Evolutionary conservation across 2,329 filamentous ascomycete genomes (phyloP), one percentile per base, ranked within the genome.

Genomic region (Rhynchosporium agropyri): DNA sequence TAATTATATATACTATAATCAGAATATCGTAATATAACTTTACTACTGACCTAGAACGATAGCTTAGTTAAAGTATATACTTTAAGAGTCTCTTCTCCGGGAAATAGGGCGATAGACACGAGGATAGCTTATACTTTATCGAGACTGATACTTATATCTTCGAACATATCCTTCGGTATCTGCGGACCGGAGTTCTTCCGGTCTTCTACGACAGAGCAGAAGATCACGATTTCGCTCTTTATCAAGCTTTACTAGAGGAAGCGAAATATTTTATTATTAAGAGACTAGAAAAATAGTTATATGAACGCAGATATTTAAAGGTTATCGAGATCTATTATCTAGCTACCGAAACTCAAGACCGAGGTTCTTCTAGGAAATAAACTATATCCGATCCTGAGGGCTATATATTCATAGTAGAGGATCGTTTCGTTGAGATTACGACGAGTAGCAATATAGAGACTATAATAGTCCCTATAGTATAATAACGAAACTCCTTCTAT

Each of bases 341-440:
- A 29, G 53, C 12, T 64, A 69, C 66, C 62, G 63, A 28, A 67
- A 68, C 56, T 64, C 66, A 12, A 65, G 46, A 49, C 46, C 46
- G 46, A 49, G 46, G 13, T 7, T 29, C 20, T 29, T 49, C 8
- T 28, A 4, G 26, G 20, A 49, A 49, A 49, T 10, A 49, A 12
- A 49, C 46, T 49, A 49, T 2, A 28, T 49, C 46, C 13, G 46
- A 49, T 49, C 46, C 26, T 49, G 5, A 49, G 20, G 46, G 46
- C 46, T 28, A n/a, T 28, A 49, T 10, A 3, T 49, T 49, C 46
- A 49, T 49, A 4, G 20, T 49, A 12, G 46, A 49, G 46, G 46
- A 49, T 49, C 26, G 26, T 28, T 49, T 49, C 29, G 26, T 29
- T 49, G 46, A 49, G 46, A 49, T 49, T 12, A 49, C 46, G 29